phyloP scores from a whole-genome alignment of 208 protist genomes.

The Trypanosoma melophagium region DNA sequence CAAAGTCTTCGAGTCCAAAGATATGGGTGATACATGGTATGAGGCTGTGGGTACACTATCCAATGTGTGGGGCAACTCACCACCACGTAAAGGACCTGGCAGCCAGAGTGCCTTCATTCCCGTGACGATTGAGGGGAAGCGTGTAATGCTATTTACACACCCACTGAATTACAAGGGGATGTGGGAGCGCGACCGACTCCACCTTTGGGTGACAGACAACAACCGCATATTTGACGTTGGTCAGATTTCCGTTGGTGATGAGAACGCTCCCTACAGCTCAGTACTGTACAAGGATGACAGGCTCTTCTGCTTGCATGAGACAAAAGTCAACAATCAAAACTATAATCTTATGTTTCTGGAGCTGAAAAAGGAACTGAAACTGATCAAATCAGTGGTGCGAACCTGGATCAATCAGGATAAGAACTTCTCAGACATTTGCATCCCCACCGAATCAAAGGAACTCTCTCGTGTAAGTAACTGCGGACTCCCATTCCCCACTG shows the following conservation, averaged over 20 bases:
- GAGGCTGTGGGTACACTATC: constrained; percentile 18
- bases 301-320: constrained; percentile 12
- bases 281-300: background rate
- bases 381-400: constrained; percentile 2
- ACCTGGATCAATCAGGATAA: constrained; percentile 8
- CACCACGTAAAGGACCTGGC: no score
- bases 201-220: constrained; percentile 14
- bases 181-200: no score
- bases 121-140: no score
- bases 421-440: background rate
- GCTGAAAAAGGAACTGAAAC: constrained; percentile 1
- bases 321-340: background rate
- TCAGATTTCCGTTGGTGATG: constrained; percentile 11
- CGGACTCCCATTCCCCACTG: no score
- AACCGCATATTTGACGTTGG: constrained; percentile 18
- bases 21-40: constrained; percentile 16
- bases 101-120: no score
- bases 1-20: constrained; percentile 11
- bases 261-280: constrained; percentile 14
- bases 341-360: constrained; percentile 13
- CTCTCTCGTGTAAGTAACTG: background rate
- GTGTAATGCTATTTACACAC: no score
- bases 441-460: background rate
- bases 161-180: no score
- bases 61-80: constrained; percentile 18